phyloP scores from a whole-genome alignment of 2,329 filamentous ascomycete genomes.

The Elsinoe batatas region DNA sequence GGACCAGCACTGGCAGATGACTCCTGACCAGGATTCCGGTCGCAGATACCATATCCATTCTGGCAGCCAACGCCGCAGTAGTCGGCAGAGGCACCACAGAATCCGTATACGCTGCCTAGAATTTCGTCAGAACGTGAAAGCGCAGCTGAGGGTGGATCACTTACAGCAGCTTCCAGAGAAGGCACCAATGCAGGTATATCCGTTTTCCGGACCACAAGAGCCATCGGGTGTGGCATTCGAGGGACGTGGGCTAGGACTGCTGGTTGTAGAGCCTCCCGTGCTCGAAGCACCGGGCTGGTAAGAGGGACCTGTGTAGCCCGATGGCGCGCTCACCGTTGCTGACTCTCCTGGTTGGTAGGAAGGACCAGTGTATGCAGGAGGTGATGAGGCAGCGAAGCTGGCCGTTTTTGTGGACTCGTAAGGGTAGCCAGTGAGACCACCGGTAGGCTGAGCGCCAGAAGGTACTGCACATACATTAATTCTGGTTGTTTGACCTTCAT shows the following conservation, averaged over 20 bases:
- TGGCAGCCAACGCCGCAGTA: slow-evolving; percentile 17
- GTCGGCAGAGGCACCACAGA: slow-evolving; percentile 14
- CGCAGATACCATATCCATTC: slow-evolving; percentile 3
- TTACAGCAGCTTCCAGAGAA: slow-evolving; percentile 12
- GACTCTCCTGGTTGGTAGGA: background rate
- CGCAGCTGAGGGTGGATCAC: background rate
- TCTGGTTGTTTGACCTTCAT: background rate
- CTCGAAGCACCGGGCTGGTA: background rate
- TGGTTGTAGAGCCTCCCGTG: background rate
- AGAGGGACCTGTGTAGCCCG: background rate
- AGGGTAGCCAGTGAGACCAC: background rate
- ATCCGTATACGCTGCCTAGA: slow-evolving; percentile 15
- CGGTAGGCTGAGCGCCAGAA: background rate
- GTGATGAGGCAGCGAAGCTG: background rate
- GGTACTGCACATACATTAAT: background rate
- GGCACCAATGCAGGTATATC: slow-evolving; percentile 11
- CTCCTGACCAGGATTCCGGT: background rate
- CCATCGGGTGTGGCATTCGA: slow-evolving; percentile 4
- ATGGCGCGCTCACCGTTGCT: background rate
- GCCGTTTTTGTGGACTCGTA: background rate
- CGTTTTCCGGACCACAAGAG: slow-evolving; percentile 7
- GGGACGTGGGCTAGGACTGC: background rate
- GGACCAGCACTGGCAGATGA: background rate
- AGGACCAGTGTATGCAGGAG: background rate
- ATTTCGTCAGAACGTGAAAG: background rate